Base-by-base conservation (phyloP, 2,329 filamentous ascomycete species). In the Aspergillus sp. region DNA sequence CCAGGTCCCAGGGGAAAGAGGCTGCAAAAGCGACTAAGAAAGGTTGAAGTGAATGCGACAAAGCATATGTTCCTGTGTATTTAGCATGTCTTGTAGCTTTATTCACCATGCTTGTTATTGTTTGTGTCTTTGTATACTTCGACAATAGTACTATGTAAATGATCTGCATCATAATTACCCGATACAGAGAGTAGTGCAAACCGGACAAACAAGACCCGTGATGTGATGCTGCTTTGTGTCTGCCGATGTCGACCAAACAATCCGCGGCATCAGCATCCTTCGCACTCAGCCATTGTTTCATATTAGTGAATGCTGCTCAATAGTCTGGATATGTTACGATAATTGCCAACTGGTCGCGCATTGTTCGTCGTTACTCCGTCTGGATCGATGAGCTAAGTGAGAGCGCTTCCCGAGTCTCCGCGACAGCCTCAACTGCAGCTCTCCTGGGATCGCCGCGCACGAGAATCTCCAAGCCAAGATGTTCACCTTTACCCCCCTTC, bases 401-500 rank as follows among this genome's bases (percentile, higher is more conserved):
- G 47, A 30, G 47, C 47, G 47, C 25, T 30, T 49, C 25, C 44
- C 47, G 23, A 50, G 47, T 49, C 25, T 50, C 47, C 47, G 47
- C 47, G 47, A 50, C 47, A 50, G 47, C 47, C 6, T 49, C 44
- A 27, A 10, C 41, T 50, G 47, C 47, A 50, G 47, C 25, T 50
- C 47, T 17, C 41, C 41, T 44, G 25, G 47, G 21, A 30, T 50
- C 47, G 47, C 47, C 15, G 47, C 23, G 47, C 47, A 19, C 19
- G 23, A 49, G 23, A 49, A 49, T 15, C 21, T 36, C 44, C 44
- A 25, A 27, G 23, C 23, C 61, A 54, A 71, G 62, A 99, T 99
- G 95, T 98, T 99, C 82, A 96, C 90, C 66, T 97, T 98, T 79
- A 96, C 90, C 71, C 88, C 95, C 50, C 83, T 99, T 60, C 88